Base-by-base conservation (phyloP, 148 eudicot genomes). In the Fagopyrum homotropicum region DNA sequence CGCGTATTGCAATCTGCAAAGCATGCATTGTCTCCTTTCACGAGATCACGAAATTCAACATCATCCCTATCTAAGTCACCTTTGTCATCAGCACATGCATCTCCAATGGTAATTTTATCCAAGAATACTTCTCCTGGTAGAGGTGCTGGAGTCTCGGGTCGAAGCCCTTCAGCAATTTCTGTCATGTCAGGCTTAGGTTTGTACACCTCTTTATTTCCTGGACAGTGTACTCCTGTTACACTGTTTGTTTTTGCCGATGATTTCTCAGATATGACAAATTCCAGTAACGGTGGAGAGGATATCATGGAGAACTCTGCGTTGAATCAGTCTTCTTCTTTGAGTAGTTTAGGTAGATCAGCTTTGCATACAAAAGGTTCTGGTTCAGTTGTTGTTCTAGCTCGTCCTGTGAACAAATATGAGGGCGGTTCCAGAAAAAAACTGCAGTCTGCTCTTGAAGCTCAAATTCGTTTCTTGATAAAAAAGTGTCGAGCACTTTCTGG, bases 181-280 rank as follows among this genome's bases (percentile, higher is more conserved):
- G 47, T 77, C 70, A 83, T 86, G 93, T 83, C 97, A 30, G 89
- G 92, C 74, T 81, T 88, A 82, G 92, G 89, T 83, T 85, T 86
- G 74, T 76, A 87, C 59, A 74, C 89, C 77, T 88, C 96, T 69
- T 77, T 91, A 68, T 86, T 86, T 82, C 98, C 98, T 54, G 98
- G 98, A 78, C 96, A 90, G 79, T 94, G 96, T 80, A 90, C 89
- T 79, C 98, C 98, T 59, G 96, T 92, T 63, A 81, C 86, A 45
- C 90, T 91, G 77, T 91, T 94, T 86, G 90, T 91, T 81, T 91
- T 91, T 84, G 73, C 90, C 75, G 96, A 90, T 72, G 96, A 94
- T 84, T 85, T 91, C 81, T 80, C 91, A 60, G 97, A 89, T 71
- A 47, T 81, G 77, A 48, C 75, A 48, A 80, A 77, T 78, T 55